Conservation (phyloP, 116 monocot genomes). For the Dioscorea cayenensis region DNA sequence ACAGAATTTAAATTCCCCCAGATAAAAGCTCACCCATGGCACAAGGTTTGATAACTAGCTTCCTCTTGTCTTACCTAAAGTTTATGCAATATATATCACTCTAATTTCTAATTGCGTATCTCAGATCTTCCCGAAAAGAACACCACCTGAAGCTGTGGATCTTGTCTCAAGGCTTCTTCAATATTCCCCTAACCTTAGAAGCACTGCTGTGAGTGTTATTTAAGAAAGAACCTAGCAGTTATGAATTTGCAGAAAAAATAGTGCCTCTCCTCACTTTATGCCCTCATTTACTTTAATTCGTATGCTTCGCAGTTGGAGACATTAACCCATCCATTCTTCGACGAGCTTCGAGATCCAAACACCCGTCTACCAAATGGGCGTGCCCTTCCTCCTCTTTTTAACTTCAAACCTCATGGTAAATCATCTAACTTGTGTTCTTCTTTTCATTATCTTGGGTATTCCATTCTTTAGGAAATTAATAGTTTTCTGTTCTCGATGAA, state of each 20-base stretch:
- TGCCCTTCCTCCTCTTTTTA: slow-evolving; percentile 30
- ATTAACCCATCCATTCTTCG: slow-evolving; percentile 40
- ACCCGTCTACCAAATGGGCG: slow-evolving; percentile 31
- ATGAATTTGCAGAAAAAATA: background rate
- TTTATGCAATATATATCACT: background rate
- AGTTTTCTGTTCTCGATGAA: background rate
- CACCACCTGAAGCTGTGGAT: slow-evolving; percentile 50
- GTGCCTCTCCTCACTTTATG: too few relatives aligned
- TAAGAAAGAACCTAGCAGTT: background rate
- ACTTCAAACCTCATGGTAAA: slow-evolving; percentile 38
- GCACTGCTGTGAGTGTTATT: slow-evolving; percentile 38
- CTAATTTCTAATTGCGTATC: background rate
- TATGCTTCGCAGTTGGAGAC: slow-evolving; percentile 28
- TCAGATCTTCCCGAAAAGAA: slow-evolving; percentile 39
- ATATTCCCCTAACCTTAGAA: slow-evolving; percentile 41
- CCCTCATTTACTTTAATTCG: background rate
- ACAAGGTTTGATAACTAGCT: slow-evolving; percentile 10
- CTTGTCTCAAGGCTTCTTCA: slow-evolving; percentile 53
- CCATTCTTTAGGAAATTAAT: background rate
- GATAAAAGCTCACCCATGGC: slow-evolving; percentile 37
- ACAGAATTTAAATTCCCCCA: slow-evolving; percentile 43
- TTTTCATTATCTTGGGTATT: background rate
- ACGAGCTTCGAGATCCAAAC: slow-evolving; percentile 37
- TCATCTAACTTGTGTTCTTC: background rate
- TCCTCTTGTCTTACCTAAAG: too few relatives aligned